Conservation (phyloP, 257 asterid genomes). For the Salvia splendens region DNA sequence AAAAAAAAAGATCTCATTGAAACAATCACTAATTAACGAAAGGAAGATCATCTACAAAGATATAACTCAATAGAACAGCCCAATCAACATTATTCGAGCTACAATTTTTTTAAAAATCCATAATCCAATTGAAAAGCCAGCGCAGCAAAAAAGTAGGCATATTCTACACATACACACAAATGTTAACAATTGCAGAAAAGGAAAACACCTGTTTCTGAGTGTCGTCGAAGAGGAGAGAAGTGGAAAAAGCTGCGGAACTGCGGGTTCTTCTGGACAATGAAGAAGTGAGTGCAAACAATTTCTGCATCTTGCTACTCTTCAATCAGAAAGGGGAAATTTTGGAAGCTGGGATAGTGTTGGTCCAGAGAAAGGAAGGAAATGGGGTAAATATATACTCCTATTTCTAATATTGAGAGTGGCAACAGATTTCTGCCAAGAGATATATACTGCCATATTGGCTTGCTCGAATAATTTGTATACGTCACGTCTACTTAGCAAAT, state of each 20-base stretch:
- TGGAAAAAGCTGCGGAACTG: slow-evolving; percentile 59
- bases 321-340: slow-evolving; percentile 14
- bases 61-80: not conserved
- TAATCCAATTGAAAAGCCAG: slow-evolving; percentile 17
- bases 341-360: not conserved
- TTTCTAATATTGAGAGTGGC: too few relatives aligned
- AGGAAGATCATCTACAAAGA: not conserved
- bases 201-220: slow-evolving; percentile 74
- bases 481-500: too few relatives aligned
- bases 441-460: too few relatives aligned
- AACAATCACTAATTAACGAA: not conserved
- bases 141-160: not conserved
- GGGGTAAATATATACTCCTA: too few relatives aligned
- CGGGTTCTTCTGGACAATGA: slow-evolving; percentile 42
- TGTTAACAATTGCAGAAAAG: not conserved
- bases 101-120: not conserved
- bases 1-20: too few relatives aligned
- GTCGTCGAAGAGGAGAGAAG: slow-evolving; percentile 82
- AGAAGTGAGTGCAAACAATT: slow-evolving; percentile 51
- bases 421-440: not conserved
- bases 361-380: too few relatives aligned
- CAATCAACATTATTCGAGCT: slow-evolving; percentile 16
- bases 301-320: slow-evolving; percentile 51
- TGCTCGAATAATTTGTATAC: too few relatives aligned
- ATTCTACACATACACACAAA: not conserved